Conservation (phyloP, 768 basidiomycete genomes). For the Mycena kentingensis region DNA sequence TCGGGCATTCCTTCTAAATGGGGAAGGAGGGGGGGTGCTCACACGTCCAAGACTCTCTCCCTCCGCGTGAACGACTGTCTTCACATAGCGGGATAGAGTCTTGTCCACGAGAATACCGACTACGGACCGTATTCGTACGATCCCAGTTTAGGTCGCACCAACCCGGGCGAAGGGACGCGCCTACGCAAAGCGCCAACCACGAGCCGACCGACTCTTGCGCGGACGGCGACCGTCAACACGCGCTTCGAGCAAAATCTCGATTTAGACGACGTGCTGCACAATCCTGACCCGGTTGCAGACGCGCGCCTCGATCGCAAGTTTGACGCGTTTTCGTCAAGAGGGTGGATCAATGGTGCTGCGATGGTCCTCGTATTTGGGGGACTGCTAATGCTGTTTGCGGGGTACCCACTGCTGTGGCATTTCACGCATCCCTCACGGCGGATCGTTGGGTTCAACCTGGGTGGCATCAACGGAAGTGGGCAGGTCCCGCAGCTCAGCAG, state of each 20-base stretch:
- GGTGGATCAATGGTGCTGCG: constrained; percentile 78
- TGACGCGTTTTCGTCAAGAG: constrained; percentile 77
- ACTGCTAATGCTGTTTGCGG: constrained; percentile 80
- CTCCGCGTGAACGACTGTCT: too few species aligned
- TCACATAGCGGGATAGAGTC: too few species aligned
- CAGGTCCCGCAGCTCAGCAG: constrained; percentile 80
- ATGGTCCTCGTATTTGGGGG: constrained; percentile 68
- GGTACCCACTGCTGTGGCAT: constrained; percentile 80
- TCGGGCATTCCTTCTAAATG: too few species aligned
- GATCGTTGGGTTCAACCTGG: constrained; percentile 76
- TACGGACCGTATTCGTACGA: constrained; percentile 13
- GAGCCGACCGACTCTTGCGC: constrained; percentile 29
- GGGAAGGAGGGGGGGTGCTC: too few species aligned
- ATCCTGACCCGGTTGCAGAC: constrained; percentile 78
- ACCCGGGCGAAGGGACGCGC: constrained; percentile 49
- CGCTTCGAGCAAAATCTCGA: constrained; percentile 86
- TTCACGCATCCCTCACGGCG: constrained; percentile 37
- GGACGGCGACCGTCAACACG: constrained; percentile 66
- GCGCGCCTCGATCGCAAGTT: constrained; percentile 60
- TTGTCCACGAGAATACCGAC: constrained; percentile 1
- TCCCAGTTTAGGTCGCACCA: constrained; percentile 28
- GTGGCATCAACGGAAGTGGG: constrained; percentile 83
- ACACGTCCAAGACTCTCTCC: too few species aligned
- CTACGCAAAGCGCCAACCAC: constrained; percentile 40
- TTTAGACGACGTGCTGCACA: constrained; percentile 87